Percentiles rank a stretch among this genome's conserved stretches.
Conservation (phyloP, 768 basidiomycete species). For the Trametopsis cervina region DNA sequence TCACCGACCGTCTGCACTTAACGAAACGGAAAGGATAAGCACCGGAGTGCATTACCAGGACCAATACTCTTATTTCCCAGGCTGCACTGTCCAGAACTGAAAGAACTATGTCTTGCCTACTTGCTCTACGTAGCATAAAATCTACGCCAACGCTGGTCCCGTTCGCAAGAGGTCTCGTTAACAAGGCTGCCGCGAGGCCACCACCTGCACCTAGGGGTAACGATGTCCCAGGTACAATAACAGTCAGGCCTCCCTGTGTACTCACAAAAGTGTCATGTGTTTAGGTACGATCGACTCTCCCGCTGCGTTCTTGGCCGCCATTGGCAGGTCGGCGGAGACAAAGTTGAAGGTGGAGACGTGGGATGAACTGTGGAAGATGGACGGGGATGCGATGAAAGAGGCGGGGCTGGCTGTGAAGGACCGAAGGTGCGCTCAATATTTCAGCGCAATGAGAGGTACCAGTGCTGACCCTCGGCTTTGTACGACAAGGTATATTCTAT, state of each 20-base stretch:
- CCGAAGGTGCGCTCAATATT: conserved; percentile 44
- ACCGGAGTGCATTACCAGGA: too few relatives aligned
- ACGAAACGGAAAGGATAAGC: too few relatives aligned
- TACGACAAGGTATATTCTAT: conserved; percentile 62
- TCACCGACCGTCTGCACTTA: too few relatives aligned
- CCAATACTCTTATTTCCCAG: too few relatives aligned
- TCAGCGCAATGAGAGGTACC: too few relatives aligned
- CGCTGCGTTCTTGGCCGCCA: conserved; percentile 61
- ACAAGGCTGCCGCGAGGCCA: conserved; percentile 4
- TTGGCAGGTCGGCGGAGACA: conserved; percentile 61
- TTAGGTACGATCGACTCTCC: conserved; percentile 50
- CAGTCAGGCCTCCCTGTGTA: background rate
- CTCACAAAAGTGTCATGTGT: background rate
- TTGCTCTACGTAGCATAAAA: background rate
- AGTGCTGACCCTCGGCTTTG: background rate
- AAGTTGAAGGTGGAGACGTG: conserved; percentile 62
- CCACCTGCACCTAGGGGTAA: conserved; percentile 3
- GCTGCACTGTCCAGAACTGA: too few relatives aligned
- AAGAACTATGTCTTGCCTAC: background rate
- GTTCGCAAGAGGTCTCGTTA: background rate
- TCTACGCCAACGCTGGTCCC: background rate
- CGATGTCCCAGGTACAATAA: background rate
- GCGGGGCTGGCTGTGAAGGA: conserved; percentile 63
- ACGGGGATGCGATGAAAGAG: conserved; percentile 52
- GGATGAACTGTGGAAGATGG: conserved; percentile 64